Base-by-base conservation (phyloP, 805 yeast species). In the Ogataea paradorogensis region DNA sequence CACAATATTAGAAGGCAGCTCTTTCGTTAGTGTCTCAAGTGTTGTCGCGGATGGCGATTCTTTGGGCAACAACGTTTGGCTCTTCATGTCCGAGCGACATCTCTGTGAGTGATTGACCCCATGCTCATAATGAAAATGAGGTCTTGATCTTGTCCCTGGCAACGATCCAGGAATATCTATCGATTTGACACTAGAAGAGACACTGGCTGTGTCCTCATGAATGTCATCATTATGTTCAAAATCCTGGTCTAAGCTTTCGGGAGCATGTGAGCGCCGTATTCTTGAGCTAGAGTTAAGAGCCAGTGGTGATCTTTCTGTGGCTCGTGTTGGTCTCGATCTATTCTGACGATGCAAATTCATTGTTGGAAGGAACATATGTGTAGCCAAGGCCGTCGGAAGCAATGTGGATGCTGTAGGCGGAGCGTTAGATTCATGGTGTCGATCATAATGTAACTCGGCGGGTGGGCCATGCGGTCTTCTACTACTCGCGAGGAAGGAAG, bases 341-440 rank as follows among this genome's bases (percentile, higher is more conserved):
- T 47, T 33, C 36, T 51, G 51, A 28, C 50, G 47, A 58, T 46
- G 70, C 33, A 56, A 30, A 22, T 48, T 50, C 40, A 52, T 66
- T 22, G 78, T 76, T 4, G 82, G 81, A 28, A 75, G 50, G 53
- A 77, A 76, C 80, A 77, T 76, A 52, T 77, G 82, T 2, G 82
- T 77, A 5, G 80, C 67, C 25, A 77, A 56, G 0, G 82, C 82
- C 4, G 80, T 75, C n/a, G 82, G 82, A 25, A 77, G 59, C 14
- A 77, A 55, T 0, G 80, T 76, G 1, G 76, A 63, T 1, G 81
- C 81, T 1, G 81, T 72, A 7, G 76, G 71, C n/a, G 82, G 82
- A 1, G 81, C 82, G 50, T 73, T 76, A 1, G 81, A 76, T 41
- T 67, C 69, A 43, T 71, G 75, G 30, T 51, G 56, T 9, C 50